Conservation (phyloP, 2,329 filamentous ascomycete species). For the Cladophialophora yegresii region DNA sequence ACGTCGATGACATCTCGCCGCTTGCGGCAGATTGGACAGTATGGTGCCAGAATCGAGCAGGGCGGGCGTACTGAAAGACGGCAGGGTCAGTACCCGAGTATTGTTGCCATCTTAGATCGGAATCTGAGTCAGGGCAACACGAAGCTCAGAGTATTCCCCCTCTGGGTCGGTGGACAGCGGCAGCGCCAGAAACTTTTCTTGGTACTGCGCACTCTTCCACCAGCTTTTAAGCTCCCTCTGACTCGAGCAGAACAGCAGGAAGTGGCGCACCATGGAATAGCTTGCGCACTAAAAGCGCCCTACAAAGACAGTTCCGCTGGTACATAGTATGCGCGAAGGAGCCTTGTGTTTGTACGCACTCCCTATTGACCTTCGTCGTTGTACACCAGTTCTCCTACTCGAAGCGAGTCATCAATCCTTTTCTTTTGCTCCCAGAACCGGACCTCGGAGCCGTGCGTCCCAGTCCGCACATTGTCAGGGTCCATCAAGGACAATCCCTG, state of each 20-base stretch:
- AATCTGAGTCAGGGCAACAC: conserved; percentile 49
- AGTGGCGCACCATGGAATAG: not conserved
- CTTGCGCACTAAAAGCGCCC: not conserved
- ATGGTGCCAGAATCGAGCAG: conserved; percentile 75
- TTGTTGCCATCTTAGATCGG: conserved; percentile 45
- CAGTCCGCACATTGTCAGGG: no score
- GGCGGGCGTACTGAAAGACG: conserved; percentile 55
- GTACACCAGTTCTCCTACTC: not conserved
- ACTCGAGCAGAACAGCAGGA: not conserved
- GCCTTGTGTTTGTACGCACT: not conserved
- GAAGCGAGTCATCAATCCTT: not conserved
- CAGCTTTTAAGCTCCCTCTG: not conserved
- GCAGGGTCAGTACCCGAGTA: conserved; percentile 45
- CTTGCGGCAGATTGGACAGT: conserved; percentile 65
- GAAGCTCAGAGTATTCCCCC: conserved; percentile 56
- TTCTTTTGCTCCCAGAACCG: not conserved
- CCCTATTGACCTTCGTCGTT: not conserved
- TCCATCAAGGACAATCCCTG: not conserved
- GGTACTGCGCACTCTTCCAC: not conserved
- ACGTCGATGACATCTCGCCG: conserved; percentile 60
- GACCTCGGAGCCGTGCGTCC: not conserved
- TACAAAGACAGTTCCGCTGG: not conserved
- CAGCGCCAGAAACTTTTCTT: conserved; percentile 55
- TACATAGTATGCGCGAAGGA: not conserved
- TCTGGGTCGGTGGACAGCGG: conserved; percentile 45